Evolutionary conservation across 2,329 filamentous ascomycete species (phyloP).

Genomic region (Penicillium polonicum): DNA sequence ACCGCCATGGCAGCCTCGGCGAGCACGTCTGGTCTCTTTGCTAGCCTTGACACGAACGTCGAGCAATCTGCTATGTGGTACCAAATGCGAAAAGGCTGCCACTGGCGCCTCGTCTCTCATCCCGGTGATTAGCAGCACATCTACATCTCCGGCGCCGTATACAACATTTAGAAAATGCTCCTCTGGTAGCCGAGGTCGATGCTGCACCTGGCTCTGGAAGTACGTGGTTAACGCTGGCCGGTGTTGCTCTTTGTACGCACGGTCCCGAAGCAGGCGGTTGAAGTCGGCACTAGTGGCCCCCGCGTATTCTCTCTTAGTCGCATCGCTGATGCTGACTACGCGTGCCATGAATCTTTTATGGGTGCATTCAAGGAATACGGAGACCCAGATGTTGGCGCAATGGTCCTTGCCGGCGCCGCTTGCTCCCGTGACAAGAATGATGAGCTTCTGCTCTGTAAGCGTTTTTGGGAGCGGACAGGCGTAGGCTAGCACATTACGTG

Average conservation of each 20-base stretch:
- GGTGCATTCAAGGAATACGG: conserved; percentile 33
- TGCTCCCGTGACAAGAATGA: conserved; percentile 56
- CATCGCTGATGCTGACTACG: conserved; percentile 57
- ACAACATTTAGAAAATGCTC: conserved; percentile 55
- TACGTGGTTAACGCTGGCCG: conserved; percentile 53
- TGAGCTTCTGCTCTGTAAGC: conserved; percentile 44
- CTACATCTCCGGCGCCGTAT: conserved; percentile 40
- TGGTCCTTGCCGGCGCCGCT: conserved; percentile 61
- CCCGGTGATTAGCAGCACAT: conserved; percentile 62
- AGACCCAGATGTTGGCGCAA: conserved; percentile 55
- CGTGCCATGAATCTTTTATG: conserved; percentile 39
- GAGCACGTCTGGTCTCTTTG: conserved; percentile 34
- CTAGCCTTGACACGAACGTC: conserved; percentile 53
- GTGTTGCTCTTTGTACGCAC: conserved; percentile 62
- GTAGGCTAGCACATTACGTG: conserved; percentile 53
- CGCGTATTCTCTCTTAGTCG: conserved; percentile 59
- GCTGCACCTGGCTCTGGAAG: conserved; percentile 48
- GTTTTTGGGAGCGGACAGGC: conserved; percentile 54
- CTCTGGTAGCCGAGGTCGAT: conserved; percentile 49
- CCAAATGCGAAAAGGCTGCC: conserved; percentile 53
- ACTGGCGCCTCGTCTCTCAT: conserved; percentile 63
- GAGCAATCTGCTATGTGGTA: conserved; percentile 53
- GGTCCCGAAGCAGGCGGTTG: conserved; percentile 51
- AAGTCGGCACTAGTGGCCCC: conserved; percentile 49
- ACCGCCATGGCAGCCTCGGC: conserved; percentile 1